Evolutionary conservation across 1,139 yeast genomes (phyloP), one percentile per base, ranked within the genome.

Genomic region (Pichia sp.): DNA sequence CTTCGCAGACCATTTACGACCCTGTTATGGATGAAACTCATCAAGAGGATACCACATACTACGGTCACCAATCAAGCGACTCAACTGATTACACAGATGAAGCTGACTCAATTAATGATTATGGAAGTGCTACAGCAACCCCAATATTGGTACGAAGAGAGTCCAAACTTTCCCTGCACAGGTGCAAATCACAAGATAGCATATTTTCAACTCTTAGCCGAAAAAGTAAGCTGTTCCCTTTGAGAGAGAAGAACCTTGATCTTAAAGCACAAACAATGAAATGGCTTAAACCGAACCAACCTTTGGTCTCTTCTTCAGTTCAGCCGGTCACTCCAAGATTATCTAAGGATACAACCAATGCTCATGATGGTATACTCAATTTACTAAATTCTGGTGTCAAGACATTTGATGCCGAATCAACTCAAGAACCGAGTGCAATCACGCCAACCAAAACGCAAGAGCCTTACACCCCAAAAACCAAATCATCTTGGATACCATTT

Each of bases 161-260:
- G 17, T 44, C 49, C 7, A 35, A 43, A 12, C 46, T 46, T 22
- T 51, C 50, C 5, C 33, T 60, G n/a, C 40, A 58, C 35, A 55
- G 55, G 33, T 56, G 54, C 27, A 57, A 53, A 26, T 64, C 68
- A 1, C 62, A 61, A 42, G 67, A 63, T 38, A 62, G 67, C 44
- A 52, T 63, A 1, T 49, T 62, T 27, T 40, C 50, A 11, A 30
- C 22, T 3, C 23, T 28, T 13, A 17, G 22, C 22, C 20, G 42
- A 32, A 26, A 30, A 20, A 23, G 30, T 6, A 33, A 22, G 21
- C 8, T 17, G 14, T 29, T 26, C 13, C 39, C 38, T 9, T 13
- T 30, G 5, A 29, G 37, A 18, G 37, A 35, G 8, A 18, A 34
- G 22, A 38, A 39, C 6, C 21, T 30, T 10, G 54, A 53, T 22